Percentiles rank a stretch among this genome's conserved stretches.
Evolutionary conservation across 176 grass and related monocot genomes (phyloP).

Genomic region (Aegilops sharonensis): DNA sequence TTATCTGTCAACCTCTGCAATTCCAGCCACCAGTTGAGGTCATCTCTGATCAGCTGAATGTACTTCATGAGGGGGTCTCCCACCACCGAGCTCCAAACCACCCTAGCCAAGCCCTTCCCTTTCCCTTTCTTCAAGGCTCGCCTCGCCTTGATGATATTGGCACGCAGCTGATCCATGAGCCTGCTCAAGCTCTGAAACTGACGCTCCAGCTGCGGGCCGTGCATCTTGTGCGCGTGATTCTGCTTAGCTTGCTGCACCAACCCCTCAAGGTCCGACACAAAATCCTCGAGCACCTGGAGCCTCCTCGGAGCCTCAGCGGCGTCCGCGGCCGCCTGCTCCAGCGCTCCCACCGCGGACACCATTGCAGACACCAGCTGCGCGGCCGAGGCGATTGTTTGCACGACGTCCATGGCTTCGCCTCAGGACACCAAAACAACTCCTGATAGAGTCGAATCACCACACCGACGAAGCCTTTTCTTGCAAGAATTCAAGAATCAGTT

Average conservation of each 20-base stretch:
- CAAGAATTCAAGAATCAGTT: constrained; percentile 3
- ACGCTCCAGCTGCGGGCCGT: constrained; percentile 46
- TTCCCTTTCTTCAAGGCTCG: constrained; percentile 53
- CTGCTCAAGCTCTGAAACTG: constrained; percentile 55
- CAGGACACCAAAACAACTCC: not conserved
- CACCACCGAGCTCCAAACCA: constrained; percentile 59
- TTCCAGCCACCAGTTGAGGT: constrained; percentile 77
- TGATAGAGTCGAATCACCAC: not conserved
- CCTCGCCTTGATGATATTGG: constrained; percentile 51
- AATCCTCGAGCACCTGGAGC: constrained; percentile 61
- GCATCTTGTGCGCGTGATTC: constrained; percentile 53
- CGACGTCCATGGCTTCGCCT: constrained; percentile 37
- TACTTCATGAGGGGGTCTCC: constrained; percentile 60
- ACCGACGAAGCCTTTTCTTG: not conserved
- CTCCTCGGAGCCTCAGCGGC: constrained; percentile 51
- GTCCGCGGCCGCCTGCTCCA: constrained; percentile 59
- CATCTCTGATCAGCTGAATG: constrained; percentile 59
- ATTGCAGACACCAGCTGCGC: constrained; percentile 58
- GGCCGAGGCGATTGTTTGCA: constrained; percentile 55
- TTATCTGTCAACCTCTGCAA: constrained; percentile 50
- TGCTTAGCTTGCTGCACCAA: constrained; percentile 46
- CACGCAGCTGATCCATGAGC: constrained; percentile 43
- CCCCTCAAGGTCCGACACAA: constrained; percentile 50
- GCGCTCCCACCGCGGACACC: constrained; percentile 46
- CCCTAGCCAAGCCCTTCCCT: constrained; percentile 44